A percentile compares a stretch with the other conserved stretches of the same genome.
These are phyloP conservation scores for Echeveria elegans DNA, from an alignment of 164 flowering plant genomes.

Conservation along the genomic window DNA sequence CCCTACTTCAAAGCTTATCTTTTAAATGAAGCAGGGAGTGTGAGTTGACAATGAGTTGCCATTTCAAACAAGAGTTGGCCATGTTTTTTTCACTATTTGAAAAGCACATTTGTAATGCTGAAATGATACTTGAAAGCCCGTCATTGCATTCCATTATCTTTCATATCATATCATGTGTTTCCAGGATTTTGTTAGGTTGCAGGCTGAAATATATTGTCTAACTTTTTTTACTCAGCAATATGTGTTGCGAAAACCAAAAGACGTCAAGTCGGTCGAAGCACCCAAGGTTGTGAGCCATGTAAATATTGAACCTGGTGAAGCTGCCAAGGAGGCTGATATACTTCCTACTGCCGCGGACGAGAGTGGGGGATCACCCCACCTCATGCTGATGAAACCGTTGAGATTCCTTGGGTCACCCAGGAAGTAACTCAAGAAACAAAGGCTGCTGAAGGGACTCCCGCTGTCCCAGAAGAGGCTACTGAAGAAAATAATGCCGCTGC, in stretches of 20 bases:
- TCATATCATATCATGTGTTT: no score
- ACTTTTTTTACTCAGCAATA: conserved; percentile 30
- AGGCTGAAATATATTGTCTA: no score
- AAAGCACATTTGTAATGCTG: no score
- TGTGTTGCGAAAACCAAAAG: conserved; percentile 26
- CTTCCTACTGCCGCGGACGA: conserved; percentile 21
- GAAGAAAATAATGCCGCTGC: conserved; percentile 25
- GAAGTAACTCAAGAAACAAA: conserved; percentile 16
- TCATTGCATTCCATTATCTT: no score
- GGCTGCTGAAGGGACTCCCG: conserved; percentile 7
- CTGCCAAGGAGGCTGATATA: conserved; percentile 9
- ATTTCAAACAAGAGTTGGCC: not conserved
- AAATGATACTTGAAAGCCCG: no score
- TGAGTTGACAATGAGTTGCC: no score
- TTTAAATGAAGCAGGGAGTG: no score
- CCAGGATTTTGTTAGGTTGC: no score
- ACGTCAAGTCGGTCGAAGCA: conserved; percentile 23
- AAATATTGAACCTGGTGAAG: conserved; percentile 21
- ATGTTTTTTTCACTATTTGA: no score
- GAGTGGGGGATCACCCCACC: conserved; percentile 16
- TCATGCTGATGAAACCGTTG: conserved; percentile 18
- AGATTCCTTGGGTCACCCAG: conserved; percentile 15
- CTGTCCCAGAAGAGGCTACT: conserved; percentile 7
- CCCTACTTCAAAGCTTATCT: no score
- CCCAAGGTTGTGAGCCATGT: no score